These are phyloP conservation scores for Capsella rubella DNA, from an alignment of 441 rosid species.

Conservation along the genomic window DNA sequence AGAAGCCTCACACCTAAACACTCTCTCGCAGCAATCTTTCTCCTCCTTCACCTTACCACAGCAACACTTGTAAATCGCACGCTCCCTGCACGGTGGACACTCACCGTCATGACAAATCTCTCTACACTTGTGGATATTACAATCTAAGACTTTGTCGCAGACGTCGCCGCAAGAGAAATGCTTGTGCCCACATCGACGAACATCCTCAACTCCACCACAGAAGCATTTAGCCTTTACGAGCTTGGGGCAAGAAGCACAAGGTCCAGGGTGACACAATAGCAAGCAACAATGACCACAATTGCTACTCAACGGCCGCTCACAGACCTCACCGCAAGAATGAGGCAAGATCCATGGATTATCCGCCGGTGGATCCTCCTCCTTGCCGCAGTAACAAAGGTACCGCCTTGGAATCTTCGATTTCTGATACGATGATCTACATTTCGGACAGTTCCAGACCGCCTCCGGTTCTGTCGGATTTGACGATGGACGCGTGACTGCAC, in stretches of 20 bases:
- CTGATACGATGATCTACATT: constrained; percentile 72
- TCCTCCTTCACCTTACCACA: constrained; percentile 72
- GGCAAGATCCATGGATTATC: constrained; percentile 91
- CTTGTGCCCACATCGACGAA: constrained; percentile 78
- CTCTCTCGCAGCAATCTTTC: constrained; percentile 75
- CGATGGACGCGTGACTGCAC: constrained; percentile 68
- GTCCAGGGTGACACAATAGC: constrained; percentile 90
- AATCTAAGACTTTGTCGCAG: constrained; percentile 61
- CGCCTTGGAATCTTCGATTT: constrained; percentile 63
- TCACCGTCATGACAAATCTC: constrained; percentile 72
- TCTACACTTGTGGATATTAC: constrained; percentile 64
- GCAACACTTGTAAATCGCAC: constrained; percentile 58
- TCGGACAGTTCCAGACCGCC: constrained; percentile 86
- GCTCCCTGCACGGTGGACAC: constrained; percentile 77
- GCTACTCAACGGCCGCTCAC: constrained; percentile 63
- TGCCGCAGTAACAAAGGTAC: constrained; percentile 84
- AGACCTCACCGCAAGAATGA: constrained; percentile 92
- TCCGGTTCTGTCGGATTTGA: constrained; percentile 53
- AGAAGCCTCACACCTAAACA: constrained; percentile 71
- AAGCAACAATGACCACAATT: constrained; percentile 83
- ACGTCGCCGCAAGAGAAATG: constrained; percentile 61
- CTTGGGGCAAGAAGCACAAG: constrained; percentile 89
- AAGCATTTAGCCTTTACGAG: constrained; percentile 65
- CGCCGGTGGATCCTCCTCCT: constrained; percentile 64
- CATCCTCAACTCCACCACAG: constrained; percentile 68